Conservation (phyloP, 768 basidiomycete species). For the Pulveroboletus sp. region DNA sequence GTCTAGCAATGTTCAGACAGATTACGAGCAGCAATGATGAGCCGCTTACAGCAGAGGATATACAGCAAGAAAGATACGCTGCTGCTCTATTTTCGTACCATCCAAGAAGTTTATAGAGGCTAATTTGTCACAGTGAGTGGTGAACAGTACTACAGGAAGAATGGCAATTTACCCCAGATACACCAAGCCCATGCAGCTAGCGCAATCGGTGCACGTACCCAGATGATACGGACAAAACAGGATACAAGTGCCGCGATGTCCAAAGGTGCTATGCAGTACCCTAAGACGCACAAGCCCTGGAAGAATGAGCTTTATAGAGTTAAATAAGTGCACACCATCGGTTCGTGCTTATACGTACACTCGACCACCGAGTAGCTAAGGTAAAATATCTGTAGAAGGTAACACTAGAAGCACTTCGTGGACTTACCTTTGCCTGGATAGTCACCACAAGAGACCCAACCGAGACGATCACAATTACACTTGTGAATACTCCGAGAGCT, state of each 20-base stretch:
- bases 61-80: slow-evolving; percentile 86
- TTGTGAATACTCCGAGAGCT: slow-evolving; percentile 85
- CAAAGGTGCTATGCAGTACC: slow-evolving; percentile 93
- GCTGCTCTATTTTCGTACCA: slow-evolving; percentile 89
- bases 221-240: slow-evolving; percentile 80
- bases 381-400: background rate
- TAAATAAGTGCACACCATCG: background rate
- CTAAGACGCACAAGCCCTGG: slow-evolving; percentile 90
- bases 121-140: slow-evolving; percentile 27
- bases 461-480: slow-evolving; percentile 90
- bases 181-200: slow-evolving; percentile 91
- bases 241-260: slow-evolving; percentile 86
- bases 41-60: slow-evolving; percentile 84
- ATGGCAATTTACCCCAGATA: slow-evolving; percentile 74
- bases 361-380: slow-evolving; percentile 74
- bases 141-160: background rate
- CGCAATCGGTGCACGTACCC: slow-evolving; percentile 82
- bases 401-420: background rate
- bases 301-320: slow-evolving; percentile 72
- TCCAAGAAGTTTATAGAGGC: slow-evolving; percentile 95
- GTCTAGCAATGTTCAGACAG: slow-evolving; percentile 36
- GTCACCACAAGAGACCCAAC: slow-evolving; percentile 89
- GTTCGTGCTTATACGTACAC: slow-evolving; percentile 49
- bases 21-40: background rate
- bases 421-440: slow-evolving; percentile 84